Percentiles rank a stretch among this genome's conserved stretches.
phyloP scores from a whole-genome alignment of 495 filamentous ascomycete species.

The Achaetomiella virescens region DNA sequence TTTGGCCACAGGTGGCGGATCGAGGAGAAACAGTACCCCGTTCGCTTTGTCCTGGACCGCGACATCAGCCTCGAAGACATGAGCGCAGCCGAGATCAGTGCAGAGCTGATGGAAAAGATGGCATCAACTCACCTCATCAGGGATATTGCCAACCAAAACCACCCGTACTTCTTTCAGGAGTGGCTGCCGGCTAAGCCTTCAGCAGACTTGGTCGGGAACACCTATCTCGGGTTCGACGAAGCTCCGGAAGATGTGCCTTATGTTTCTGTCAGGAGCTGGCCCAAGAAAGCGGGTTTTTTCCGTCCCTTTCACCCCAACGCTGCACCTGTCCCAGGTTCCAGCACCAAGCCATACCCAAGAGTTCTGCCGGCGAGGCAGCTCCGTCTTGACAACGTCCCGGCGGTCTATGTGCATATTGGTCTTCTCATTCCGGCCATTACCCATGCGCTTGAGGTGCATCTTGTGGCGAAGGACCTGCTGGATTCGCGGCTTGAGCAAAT shows the following conservation, averaged over 20 bases:
- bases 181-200: slow-evolving; percentile 36
- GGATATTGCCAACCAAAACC: slow-evolving; percentile 13
- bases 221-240: slow-evolving; percentile 20
- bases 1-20: slow-evolving; percentile 36
- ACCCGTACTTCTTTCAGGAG: slow-evolving; percentile 29
- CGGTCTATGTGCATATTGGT: slow-evolving; percentile 56
- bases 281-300: slow-evolving; percentile 57
- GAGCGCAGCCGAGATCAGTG: slow-evolving; percentile 5
- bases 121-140: slow-evolving; percentile 30
- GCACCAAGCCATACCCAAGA: slow-evolving; percentile 26
- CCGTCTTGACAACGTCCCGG: slow-evolving; percentile 51
- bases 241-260: slow-evolving; percentile 39
- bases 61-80: slow-evolving; percentile 17
- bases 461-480: slow-evolving; percentile 60
- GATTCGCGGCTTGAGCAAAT: slow-evolving; percentile 52
- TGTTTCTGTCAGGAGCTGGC: slow-evolving; percentile 44
- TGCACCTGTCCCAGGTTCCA: not conserved
- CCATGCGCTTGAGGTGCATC: slow-evolving; percentile 56
- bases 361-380: slow-evolving; percentile 32
- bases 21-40: slow-evolving; percentile 36
- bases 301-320: slow-evolving; percentile 26
- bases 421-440: slow-evolving; percentile 70
- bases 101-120: slow-evolving; percentile 9
- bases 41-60: slow-evolving; percentile 22
- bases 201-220: slow-evolving; percentile 18